Evolutionary conservation across 2,329 filamentous ascomycete species (phyloP).

Genomic region (Xylariaceae sp.): DNA sequence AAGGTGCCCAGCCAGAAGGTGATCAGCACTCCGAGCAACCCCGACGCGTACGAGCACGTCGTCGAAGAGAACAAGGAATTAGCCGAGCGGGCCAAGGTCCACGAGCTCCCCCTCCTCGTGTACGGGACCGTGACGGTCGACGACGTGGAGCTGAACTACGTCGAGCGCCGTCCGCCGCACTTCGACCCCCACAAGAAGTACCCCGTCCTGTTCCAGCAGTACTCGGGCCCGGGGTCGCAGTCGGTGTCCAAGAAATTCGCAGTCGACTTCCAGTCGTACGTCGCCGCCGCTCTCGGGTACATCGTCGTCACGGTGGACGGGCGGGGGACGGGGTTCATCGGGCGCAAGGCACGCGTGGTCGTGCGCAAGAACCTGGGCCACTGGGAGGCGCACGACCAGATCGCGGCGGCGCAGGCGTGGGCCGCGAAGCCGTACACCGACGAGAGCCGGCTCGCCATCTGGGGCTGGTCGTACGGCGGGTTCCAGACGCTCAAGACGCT

Average conservation of each 20-base stretch:
- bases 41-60: conserved; percentile 57
- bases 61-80: conserved; percentile 76
- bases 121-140: conserved; percentile 85
- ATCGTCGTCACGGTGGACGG: conserved; percentile 93
- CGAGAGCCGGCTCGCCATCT: conserved; percentile 75
- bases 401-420: conserved; percentile 82
- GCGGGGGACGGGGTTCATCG: conserved; percentile 85
- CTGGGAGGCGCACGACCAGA: conserved; percentile 85
- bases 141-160: conserved; percentile 62
- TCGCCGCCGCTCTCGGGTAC: conserved; percentile 82
- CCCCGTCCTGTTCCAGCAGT: conserved; percentile 90
- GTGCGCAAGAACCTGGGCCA: conserved; percentile 79
- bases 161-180: conserved; percentile 85
- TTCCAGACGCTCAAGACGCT: conserved; percentile 94
- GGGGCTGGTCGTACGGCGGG: conserved; percentile 97
- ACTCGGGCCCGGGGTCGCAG: conserved; percentile 92
- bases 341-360: conserved; percentile 74
- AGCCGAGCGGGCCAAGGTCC: conserved; percentile 61
- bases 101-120: conserved; percentile 76
- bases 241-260: conserved; percentile 72
- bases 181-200: conserved; percentile 82
- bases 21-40: conserved; percentile 70
- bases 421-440: conserved; percentile 79
- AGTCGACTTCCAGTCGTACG: conserved; percentile 85
- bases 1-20: conserved; percentile 88